Evolutionary conservation across 2,329 filamentous ascomycete species (phyloP), one percentile per base, ranked within the genome.

Genomic region (Trematosphaeria pertusa): DNA sequence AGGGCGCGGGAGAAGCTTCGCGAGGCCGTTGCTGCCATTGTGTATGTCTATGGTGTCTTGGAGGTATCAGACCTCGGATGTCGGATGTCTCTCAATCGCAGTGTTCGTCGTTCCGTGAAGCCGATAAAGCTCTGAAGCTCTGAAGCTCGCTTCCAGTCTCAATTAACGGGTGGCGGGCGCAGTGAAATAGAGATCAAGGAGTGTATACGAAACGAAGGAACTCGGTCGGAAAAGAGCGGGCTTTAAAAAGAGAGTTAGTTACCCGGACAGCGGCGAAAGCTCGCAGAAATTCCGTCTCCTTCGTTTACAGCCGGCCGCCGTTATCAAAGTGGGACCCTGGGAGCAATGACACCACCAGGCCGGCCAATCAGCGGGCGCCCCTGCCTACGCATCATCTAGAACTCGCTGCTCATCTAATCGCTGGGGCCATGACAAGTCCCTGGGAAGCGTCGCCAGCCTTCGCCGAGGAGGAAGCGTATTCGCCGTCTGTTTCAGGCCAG

Each of bases 1-100:
- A 61, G 72, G 40, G 73, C 72, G 48, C 75, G 74, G 43, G 70
- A 59, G 53, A 69, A 63, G 56, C 39, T 62, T 53, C 67, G 67
- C 22, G 65, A 62, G 44, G 65, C 61, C 34, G 24, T 28, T 7
- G 69, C 65, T 43, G 67, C 67, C 68, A 71, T 71, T 56, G 57
- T 53, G 40, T 20, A 45, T 40, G 10, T 15, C 9, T 43, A 26
- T 22, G 8, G 19, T 14, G 37, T 21, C 17, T n/a, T n/a, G n/a
- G n/a, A n/a, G n/a, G n/a, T n/a, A n/a, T n/a, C n/a, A n/a, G n/a
- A n/a, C n/a, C n/a, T n/a, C n/a, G n/a, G n/a, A n/a, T n/a, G 22
- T 42, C 26, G 40, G 40, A 22, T 43, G 15, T 26, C 38, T 28
- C 6, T n/a, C n/a, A n/a, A n/a, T n/a, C n/a, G n/a, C n/a, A n/a